Evolutionary conservation across 805 yeast species (phyloP), one percentile per base, ranked within the genome.

Genomic region (Barnettozyma siamensis): DNA sequence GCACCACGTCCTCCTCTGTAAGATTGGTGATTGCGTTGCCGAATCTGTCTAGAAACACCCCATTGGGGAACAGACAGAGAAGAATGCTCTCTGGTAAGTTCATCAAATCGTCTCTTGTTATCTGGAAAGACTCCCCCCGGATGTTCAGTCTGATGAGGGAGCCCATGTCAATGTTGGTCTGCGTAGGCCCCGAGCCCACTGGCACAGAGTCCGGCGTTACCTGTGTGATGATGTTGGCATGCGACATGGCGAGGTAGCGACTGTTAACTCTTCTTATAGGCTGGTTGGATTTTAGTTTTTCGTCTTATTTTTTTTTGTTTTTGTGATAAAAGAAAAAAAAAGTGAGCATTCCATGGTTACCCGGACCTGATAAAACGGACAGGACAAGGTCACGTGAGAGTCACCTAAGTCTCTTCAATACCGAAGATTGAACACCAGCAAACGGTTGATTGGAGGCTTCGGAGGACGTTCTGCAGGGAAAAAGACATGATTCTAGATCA

Each of bases 41-140:
- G 39, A 76, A 65, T 44, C 72, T 71, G 60, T 87, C 93, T 42
- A 85, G 72, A 58, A 88, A 84, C 4, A 88, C 94, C 32, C 97
- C 96, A 50, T 85, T 87, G 13, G 96, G 96, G 56, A 88, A 86
- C 18, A 93, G 66, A 53, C 96, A 86, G 41, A 89, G 73, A 43
- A 93, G 66, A 19, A 93, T 78, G 45, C 89, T 80, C 59, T 93
- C 99, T 1, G 99, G 99, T 26, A 93, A 67, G 39, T 88, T 79
- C 87, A 89, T 82, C 50, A 93, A 72, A 59, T 88, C 96, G 53
- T 87, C 95, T 47, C 96, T 72, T 5, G 94, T 80, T 36, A 93
- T 80, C 37, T 78, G 76, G 61, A 89, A 88, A 47, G 71, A 65
- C 15, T 64, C 64, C 16, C 94, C 96, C 37, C 96, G 75, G 40